Evolutionary conservation across 805 yeast genomes (phyloP).

Genomic region (Candida multigemmis): DNA sequence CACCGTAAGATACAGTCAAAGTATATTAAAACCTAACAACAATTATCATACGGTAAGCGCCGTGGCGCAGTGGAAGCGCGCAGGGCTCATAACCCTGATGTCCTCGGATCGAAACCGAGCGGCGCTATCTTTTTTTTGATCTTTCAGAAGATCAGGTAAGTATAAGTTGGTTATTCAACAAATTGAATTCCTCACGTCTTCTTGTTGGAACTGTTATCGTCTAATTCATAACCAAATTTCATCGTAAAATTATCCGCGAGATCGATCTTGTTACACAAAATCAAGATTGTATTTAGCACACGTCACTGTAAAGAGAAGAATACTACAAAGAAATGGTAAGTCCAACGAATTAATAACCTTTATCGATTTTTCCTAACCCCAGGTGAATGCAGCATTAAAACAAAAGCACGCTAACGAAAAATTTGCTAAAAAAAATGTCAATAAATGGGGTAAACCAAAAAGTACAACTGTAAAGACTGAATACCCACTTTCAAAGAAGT

Average conservation of each 20-base stretch:
- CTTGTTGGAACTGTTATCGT: not conserved
- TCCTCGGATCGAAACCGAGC: constrained; percentile 95
- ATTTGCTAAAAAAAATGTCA: constrained; percentile 65
- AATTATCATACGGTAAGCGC: too few relatives aligned
- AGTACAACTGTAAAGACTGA: constrained; percentile 26
- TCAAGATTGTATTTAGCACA: not conserved
- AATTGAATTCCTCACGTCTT: not conserved
- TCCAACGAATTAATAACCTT: not conserved
- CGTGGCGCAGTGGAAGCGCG: too few relatives aligned
- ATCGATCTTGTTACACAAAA: not conserved
- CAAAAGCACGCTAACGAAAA: constrained; percentile 84
- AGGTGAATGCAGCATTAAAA: constrained; percentile 76
- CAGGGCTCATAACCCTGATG: constrained; percentile 99
- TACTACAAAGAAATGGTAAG: not conserved
- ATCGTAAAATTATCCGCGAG: not conserved
- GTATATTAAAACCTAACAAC: too few relatives aligned
- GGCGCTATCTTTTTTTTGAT: constrained; percentile 62
- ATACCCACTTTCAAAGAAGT: constrained; percentile 50
- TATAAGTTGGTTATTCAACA: too few relatives aligned
- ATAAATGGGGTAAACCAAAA: constrained; percentile 68
- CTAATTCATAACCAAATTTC: not conserved
- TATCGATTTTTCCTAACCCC: not conserved
- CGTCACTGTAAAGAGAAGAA: not conserved
- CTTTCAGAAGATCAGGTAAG: too few relatives aligned
- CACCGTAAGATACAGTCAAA: too few relatives aligned